These are phyloP conservation scores for Eragrostis curvula DNA, from an alignment of 176 grass and related monocot species.

Conservation along the genomic window DNA sequence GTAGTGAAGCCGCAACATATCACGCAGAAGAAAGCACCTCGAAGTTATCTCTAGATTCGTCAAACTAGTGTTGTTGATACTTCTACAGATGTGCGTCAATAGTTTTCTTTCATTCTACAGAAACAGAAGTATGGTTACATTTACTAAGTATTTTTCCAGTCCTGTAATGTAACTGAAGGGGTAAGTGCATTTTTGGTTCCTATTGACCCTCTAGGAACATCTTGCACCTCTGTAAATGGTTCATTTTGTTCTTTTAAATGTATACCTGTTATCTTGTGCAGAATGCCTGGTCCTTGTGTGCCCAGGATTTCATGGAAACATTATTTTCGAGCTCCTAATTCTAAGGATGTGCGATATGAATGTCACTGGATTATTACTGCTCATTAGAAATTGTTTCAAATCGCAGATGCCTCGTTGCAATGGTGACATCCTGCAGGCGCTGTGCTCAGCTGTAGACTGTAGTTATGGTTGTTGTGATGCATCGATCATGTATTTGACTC, in stretches of 20 bases:
- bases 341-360: background rate
- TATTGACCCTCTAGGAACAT: conserved; percentile 46
- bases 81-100: background rate
- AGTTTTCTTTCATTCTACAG: background rate
- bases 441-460: background rate
- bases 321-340: background rate
- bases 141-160: conserved; percentile 14
- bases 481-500: background rate
- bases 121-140: background rate
- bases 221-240: conserved; percentile 36
- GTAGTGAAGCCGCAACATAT: conserved; percentile 66
- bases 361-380: background rate
- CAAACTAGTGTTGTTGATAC: conserved; percentile 6
- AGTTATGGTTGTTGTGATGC: background rate
- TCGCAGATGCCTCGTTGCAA: too few relatives aligned
- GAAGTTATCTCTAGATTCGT: conserved; percentile 23
- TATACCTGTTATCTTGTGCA: conserved; percentile 13
- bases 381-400: background rate
- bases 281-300: background rate
- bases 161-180: conserved; percentile 42
- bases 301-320: conserved; percentile 1
- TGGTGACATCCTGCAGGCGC: background rate
- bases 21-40: conserved; percentile 23
- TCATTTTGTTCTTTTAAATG: conserved; percentile 15
- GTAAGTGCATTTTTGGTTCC: conserved; percentile 42